Conservation (phyloP, 805 yeast species). For the Monosporozyma aquatica region DNA sequence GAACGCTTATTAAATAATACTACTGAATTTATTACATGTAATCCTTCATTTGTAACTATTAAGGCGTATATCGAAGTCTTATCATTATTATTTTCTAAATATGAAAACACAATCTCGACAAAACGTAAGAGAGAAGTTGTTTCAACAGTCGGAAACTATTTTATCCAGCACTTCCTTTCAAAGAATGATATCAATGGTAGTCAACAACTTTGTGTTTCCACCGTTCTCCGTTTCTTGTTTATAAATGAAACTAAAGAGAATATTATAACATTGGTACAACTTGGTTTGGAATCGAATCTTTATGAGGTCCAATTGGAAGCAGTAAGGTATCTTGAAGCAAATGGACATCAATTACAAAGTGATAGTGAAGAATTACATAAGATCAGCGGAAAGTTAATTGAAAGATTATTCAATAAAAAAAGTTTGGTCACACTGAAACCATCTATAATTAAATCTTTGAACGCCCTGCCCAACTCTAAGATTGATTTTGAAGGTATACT, state of each 20-base stretch:
- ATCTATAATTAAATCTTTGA: constrained; percentile 32
- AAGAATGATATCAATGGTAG: constrained; percentile 37
- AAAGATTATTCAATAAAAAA: constrained; percentile 18
- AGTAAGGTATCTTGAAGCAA: constrained; percentile 24
- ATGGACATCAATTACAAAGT: background rate
- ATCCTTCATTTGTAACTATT: constrained; percentile 28
- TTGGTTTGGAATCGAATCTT: constrained; percentile 33
- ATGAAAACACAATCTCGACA: background rate
- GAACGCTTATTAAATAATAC: background rate
- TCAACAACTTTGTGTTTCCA: constrained; percentile 38
- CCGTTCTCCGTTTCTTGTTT: constrained; percentile 28
- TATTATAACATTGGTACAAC: constrained; percentile 23
- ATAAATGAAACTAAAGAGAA: constrained; percentile 12
- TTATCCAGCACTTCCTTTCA: constrained; percentile 25
- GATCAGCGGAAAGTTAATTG: constrained; percentile 11
- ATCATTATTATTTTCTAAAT: background rate
- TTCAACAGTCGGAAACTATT: constrained; percentile 29
- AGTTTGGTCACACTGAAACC: constrained; percentile 41
- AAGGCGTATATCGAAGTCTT: constrained; percentile 28
- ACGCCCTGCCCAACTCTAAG: constrained; percentile 12
- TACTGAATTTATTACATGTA: constrained; percentile 14
- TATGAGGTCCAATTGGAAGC: constrained; percentile 41
- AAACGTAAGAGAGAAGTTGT: constrained; percentile 2
- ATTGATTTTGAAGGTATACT: constrained; percentile 15
- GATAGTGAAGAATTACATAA: constrained; percentile 4